Base-by-base conservation (phyloP, 768 basidiomycete genomes). In the Lactarius evosmus region DNA sequence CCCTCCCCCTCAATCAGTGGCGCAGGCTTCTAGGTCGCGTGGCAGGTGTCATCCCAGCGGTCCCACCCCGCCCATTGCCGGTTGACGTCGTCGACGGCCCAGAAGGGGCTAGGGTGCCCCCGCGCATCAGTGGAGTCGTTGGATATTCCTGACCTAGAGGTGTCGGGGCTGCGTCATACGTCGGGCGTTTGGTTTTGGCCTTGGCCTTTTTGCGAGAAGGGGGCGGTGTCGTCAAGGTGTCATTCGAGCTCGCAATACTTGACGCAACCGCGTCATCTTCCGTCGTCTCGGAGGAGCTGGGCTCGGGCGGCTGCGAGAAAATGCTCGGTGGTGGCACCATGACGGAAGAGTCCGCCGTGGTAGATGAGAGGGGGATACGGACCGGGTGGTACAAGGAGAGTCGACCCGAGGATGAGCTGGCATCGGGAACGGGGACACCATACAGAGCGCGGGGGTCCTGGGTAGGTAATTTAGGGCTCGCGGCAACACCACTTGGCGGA, bases 1-100 rank as follows among this genome's bases (percentile, higher is more conserved):
- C 51, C 22, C 17, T 8, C 29, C 50, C 51, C 17, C 41, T 29
- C 38, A 32, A 25, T 60, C 55, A 67, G 40, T 22, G 60, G 36
- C 61, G 55, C 22, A 62, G 52, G 6, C 44, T 62, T 41, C 56
- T 56, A 29, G 59, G 38, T 22, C 67, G 61, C 46, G 59, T 52
- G 4, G 54, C 59, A 27, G 67, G 67, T 27, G 67, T 66, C 61
- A 68, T 62, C 14, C 65, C 67, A n/a, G 67, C 65, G 44, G 58
- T 14, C 2, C 49, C 59, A n/a, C 60, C 32, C n/a, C 32, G 63
- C 32, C 16, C 38, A 9, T 56, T 59, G 27, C 36, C 40, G 6
- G 16, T 38, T 40, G 59, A 51, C 8, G 55, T n/a, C 19, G 30
- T 49, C 60, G 64, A 60, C 3, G 59, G 55, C 40, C 60, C 64